phyloP scores from a whole-genome alignment of 164 flowering plant genomes.

The Dillenia turbinata region DNA sequence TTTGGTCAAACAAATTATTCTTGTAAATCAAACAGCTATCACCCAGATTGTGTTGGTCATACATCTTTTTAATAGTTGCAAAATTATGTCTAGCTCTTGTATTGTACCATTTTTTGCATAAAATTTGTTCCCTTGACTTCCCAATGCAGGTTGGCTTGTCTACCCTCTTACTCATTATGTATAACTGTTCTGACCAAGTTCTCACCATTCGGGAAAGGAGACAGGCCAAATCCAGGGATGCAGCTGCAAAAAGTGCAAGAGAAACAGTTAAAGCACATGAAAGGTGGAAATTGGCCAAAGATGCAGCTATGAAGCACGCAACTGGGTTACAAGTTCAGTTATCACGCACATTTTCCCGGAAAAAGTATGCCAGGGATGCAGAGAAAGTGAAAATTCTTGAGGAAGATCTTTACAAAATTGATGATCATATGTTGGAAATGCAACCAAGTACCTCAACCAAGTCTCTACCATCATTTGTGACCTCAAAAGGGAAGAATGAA shows the following conservation, averaged over 20 bases:
- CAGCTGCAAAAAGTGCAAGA: conserved; percentile 83
- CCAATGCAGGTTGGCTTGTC: conserved; percentile 55
- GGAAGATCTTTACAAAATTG: conserved; percentile 39
- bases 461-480: conserved; percentile 22
- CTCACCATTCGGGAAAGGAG: conserved; percentile 76
- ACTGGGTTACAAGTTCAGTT: conserved; percentile 56
- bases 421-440: conserved; percentile 34
- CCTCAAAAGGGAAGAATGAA: conserved; percentile 50
- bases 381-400: conserved; percentile 28
- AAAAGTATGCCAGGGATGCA: conserved; percentile 30
- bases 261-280: conserved; percentile 91
- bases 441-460: conserved; percentile 19
- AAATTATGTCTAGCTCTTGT: too few relatives aligned
- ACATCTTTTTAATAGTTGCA: too few relatives aligned
- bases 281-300: conserved; percentile 91
- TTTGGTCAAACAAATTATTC: too few relatives aligned
- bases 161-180: conserved; percentile 67
- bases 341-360: conserved; percentile 92
- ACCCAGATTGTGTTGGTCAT: too few relatives aligned
- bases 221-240: conserved; percentile 84
- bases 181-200: conserved; percentile 95
- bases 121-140: too few relatives aligned
- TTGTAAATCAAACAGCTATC: too few relatives aligned
- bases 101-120: too few relatives aligned
- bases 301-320: conserved; percentile 69